Percentiles rank a stretch among this genome's conserved stretches.
These are phyloP conservation scores for Adansonia grandidieri DNA, from an alignment of 441 rosid species.

Conservation along the genomic window DNA sequence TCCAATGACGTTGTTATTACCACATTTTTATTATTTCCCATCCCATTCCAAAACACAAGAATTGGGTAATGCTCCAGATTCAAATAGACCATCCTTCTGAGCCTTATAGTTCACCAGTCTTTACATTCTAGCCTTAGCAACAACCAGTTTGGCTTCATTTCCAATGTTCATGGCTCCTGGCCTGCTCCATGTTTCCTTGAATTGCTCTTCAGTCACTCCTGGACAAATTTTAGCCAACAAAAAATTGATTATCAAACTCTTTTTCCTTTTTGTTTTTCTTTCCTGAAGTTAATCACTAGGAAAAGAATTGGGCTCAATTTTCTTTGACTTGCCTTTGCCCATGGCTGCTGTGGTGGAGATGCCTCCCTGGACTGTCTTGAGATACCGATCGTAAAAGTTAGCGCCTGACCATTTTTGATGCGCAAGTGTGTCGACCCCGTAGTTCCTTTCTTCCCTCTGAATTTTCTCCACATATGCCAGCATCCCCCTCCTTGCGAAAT, in stretches of 20 bases:
- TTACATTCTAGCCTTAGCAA: constrained; percentile 86
- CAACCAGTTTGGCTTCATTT: constrained; percentile 51
- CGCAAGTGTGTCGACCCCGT: constrained; percentile 89
- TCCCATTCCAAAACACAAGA: background rate
- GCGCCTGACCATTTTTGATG: constrained; percentile 99
- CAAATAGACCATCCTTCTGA: background rate
- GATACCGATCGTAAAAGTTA: constrained; percentile 81
- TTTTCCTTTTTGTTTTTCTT: background rate
- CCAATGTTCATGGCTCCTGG: constrained; percentile 55
- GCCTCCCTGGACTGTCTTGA: constrained; percentile 93
- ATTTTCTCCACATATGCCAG: constrained; percentile 93
- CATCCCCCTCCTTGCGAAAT: constrained; percentile 84
- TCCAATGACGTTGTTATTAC: constrained; percentile 7
- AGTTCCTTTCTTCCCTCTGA: constrained; percentile 88
- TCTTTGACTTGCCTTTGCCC: constrained; percentile 76
- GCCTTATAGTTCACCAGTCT: background rate
- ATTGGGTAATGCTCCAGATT: background rate
- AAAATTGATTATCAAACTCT: background rate
- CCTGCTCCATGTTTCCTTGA: constrained; percentile 89
- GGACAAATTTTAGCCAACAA: background rate
- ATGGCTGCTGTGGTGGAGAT: constrained; percentile 93
- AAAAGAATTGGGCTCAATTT: background rate
- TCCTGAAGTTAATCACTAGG: background rate
- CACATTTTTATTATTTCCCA: background rate
- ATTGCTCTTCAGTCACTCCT: constrained; percentile 97